Evolutionary conservation across 495 filamentous ascomycete genomes (phyloP), one percentile per base, ranked within the genome.

Genomic region (Penicillium macrosclerotiorum): DNA sequence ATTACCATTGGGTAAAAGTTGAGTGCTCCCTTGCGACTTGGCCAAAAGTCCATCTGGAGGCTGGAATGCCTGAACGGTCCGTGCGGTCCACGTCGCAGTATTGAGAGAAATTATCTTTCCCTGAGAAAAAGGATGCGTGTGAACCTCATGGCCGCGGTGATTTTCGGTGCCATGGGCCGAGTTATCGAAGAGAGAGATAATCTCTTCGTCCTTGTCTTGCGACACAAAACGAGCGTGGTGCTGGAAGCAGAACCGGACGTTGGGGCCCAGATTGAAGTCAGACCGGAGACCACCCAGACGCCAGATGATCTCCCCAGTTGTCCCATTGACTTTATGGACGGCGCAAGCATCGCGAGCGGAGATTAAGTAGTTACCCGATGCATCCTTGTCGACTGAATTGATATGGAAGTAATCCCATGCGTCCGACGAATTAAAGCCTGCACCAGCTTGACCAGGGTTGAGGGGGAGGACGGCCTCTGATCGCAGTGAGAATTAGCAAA

Each of bases 221-320:
- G 64, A 63, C 24, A 78, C 40, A 42, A 71, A 80, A 4, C 78
- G 71, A 0, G 77, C 80, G 45, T 84, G 74, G 47, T 84, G 79
- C 56, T 84, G 79, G 55, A 75, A 79, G 47, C 72, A 73, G 64
- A 83, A 82, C 2, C 71, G 54, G 43, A 72, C 70, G 20, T 73
- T 71, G 23, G 49, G 57, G 1, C 60, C 62, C 32, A 70, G 53
- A 11, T 61, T 51, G 44, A 77, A 74, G 29, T 72, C 64, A 22
- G 76, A 60, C 24, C 63, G 59, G 43, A 65, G 40, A 20, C 80
- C 79, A 18, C 72, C 64, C 20, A 83, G 59, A 3, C 72, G 71
- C 79, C 79, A 83, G 53, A 81, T 73, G 47, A 81, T 73, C 20
- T 69, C 65, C n/a, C 79, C 77, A 23, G 72, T 68, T 17, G 70